These are phyloP conservation scores for Phenoliferia sp. DNA, from an alignment of 1,284 basidiomycete genomes.

Conservation along the genomic window DNA sequence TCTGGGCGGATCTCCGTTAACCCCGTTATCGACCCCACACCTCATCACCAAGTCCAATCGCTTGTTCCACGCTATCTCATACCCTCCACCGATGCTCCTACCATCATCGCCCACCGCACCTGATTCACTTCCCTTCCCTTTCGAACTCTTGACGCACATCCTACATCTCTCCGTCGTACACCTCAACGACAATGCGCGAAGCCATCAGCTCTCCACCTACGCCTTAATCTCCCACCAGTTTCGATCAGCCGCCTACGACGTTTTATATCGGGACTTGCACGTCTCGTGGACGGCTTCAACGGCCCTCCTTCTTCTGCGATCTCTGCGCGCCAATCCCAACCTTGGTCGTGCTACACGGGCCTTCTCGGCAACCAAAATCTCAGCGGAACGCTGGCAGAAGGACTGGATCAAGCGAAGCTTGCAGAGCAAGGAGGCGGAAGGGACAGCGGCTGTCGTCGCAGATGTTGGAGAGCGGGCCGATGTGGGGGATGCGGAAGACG, in stretches of 20 bases:
- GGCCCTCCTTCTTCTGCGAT: neutral
- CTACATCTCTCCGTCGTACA: neutral
- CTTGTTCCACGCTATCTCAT: no score
- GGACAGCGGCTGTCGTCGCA: no score
- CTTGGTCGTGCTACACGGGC: neutral
- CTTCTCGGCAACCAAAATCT: neutral
- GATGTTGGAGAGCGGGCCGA: no score
- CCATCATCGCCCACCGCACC: no score
- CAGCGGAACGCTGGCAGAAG: neutral
- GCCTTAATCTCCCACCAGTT: neutral
- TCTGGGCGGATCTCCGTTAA: no score
- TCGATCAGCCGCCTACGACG: neutral
- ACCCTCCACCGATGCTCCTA: no score
- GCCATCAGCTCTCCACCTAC: neutral
- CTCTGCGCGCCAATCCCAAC: neutral
- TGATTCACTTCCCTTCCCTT: neutral
- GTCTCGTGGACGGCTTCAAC: neutral
- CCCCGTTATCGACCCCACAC: no score
- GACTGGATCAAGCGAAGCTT: neutral
- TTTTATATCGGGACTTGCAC: neutral
- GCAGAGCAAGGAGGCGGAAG: no score
- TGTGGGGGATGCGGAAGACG: no score
- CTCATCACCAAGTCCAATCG: no score
- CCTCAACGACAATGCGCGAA: neutral
- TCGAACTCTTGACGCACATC: neutral